Conservation (phyloP, 2,329 filamentous ascomycete species). For the Botrytis cinerea region DNA sequence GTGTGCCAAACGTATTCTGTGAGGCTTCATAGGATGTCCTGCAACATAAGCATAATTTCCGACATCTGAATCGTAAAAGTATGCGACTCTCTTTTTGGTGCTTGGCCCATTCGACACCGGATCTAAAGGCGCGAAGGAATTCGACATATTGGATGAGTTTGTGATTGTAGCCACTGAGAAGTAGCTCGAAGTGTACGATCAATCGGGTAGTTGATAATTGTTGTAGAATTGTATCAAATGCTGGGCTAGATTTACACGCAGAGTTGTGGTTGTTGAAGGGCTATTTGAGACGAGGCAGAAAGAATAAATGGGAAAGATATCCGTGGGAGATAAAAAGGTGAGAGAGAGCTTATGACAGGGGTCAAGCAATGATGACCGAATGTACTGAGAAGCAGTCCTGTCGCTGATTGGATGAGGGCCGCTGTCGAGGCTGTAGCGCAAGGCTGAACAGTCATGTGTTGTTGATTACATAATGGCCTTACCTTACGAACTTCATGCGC, state of each 20-base stretch:
- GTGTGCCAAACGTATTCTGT: slow-evolving; percentile 91
- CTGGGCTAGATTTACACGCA: not conserved
- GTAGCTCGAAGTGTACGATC: not conserved
- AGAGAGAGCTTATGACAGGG: slow-evolving; percentile 19
- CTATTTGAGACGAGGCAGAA: slow-evolving; percentile 3
- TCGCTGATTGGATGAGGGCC: slow-evolving; percentile 1
- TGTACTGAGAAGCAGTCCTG: not conserved
- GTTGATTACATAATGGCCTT: slow-evolving; percentile 17
- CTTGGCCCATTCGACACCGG: slow-evolving; percentile 47
- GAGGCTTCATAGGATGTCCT: slow-evolving; percentile 98
- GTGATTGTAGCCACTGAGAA: slow-evolving; percentile 5
- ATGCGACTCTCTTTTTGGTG: slow-evolving; percentile 82
- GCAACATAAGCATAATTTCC: slow-evolving; percentile 98
- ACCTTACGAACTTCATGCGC: slow-evolving; percentile 20
- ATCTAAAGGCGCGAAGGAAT: slow-evolving; percentile 55
- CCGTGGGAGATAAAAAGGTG: slow-evolving; percentile 5
- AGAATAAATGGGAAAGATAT: slow-evolving; percentile 2
- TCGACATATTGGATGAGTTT: slow-evolving; percentile 32
- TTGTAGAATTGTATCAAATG: not conserved
- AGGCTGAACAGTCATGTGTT: slow-evolving; percentile 20
- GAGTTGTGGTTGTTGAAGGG: not conserved
- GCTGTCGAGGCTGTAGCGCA: slow-evolving; percentile 15
- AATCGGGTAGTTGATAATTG: not conserved
- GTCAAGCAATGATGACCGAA: slow-evolving; percentile 22
- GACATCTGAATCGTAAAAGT: slow-evolving; percentile 98